These are phyloP conservation scores for Moringa oleifera DNA, from an alignment of 345 rosid species.

Conservation along the genomic window DNA sequence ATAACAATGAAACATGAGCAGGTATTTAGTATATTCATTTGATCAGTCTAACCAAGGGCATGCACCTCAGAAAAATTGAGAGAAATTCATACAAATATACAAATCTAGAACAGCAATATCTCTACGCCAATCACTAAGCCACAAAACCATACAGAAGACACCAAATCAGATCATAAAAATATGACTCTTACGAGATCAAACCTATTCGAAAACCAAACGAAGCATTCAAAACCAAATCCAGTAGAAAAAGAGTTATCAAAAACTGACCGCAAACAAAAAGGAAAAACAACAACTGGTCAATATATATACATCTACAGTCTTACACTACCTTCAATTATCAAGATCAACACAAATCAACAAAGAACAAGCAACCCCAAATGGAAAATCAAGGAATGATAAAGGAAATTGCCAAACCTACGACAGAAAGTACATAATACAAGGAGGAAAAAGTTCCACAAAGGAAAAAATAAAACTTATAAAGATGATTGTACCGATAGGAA, in stretches of 20 bases:
- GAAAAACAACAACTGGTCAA: not conserved
- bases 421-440: not conserved
- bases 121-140: not conserved
- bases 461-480: not conserved
- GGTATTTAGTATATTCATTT: not conserved
- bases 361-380: not conserved
- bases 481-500: not conserved
- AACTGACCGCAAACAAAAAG: not conserved
- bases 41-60: not conserved
- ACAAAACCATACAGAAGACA: not conserved
- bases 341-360: conserved; percentile 11
- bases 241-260: not conserved
- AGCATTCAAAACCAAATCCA: conserved; percentile 5
- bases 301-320: not conserved
- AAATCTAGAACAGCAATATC: not conserved
- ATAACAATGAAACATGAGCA: not conserved
- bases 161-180: not conserved
- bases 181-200: not conserved
- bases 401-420: not conserved
- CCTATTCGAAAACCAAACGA: not conserved
- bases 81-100: not conserved
- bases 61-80: no score
- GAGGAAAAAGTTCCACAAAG: not conserved
- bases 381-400: not conserved
- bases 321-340: not conserved